These are phyloP conservation scores for Ganoderma lingzhi DNA, from an alignment of 1,284 basidiomycete species.

Conservation along the genomic window DNA sequence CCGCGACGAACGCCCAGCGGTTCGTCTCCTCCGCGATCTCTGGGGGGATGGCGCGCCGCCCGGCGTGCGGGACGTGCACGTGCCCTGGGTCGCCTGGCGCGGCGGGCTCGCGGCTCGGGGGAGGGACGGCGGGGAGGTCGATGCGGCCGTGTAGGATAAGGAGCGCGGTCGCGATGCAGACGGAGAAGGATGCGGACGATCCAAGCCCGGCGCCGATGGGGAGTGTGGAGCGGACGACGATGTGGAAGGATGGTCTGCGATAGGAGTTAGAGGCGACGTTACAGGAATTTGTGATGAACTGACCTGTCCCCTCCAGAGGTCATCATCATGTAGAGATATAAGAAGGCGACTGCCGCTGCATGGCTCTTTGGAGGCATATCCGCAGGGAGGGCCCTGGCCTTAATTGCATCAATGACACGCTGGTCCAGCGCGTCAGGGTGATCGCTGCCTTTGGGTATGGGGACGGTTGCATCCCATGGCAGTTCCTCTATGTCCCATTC, in stretches of 20 bases:
- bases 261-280: neutral
- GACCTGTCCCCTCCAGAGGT: conserved; percentile 63
- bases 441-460: conserved; percentile 57
- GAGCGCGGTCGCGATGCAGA: conserved; percentile 85
- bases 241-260: conserved; percentile 75
- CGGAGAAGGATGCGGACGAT: conserved; percentile 95
- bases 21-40: conserved; percentile 83
- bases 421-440: conserved; percentile 78
- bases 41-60: conserved; percentile 67
- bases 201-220: conserved; percentile 99
- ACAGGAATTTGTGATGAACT: conserved; percentile 36
- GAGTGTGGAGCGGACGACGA: conserved; percentile 89
- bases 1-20: conserved; percentile 92
- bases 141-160: conserved; percentile 78
- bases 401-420: conserved; percentile 74
- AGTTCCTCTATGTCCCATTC: conserved; percentile 87
- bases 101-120: conserved; percentile 50
- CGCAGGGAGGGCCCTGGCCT: conserved; percentile 56
- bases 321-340: conserved; percentile 94
- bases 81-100: conserved; percentile 52
- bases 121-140: conserved; percentile 56
- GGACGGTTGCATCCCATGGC: conserved; percentile 84
- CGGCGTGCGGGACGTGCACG: conserved; percentile 68
- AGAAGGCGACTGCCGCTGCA: conserved; percentile 83
- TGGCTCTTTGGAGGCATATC: conserved; percentile 61